Evolutionary conservation across 2,329 filamentous ascomycete genomes (phyloP).

Genomic region (Colletotrichum coccodes): DNA sequence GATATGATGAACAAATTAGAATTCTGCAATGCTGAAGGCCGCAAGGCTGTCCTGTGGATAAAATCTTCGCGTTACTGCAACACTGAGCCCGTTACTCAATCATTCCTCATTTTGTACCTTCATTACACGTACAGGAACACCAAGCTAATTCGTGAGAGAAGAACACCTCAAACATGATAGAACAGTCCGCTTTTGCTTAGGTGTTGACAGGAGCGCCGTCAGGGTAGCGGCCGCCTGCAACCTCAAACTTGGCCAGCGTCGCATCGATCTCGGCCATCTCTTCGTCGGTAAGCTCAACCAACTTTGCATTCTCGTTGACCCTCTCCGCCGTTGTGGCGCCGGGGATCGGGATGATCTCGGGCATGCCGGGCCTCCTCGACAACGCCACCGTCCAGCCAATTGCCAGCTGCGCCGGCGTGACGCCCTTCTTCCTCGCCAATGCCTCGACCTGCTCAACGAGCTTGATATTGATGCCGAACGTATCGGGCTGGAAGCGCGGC

Average conservation of each 20-base stretch:
- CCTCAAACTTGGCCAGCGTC: conserved; percentile 58
- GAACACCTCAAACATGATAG: background rate
- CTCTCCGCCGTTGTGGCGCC: conserved; percentile 67
- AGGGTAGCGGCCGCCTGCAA: conserved; percentile 61
- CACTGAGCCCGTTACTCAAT: conserved; percentile 16
- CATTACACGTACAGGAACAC: background rate
- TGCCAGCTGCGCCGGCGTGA: conserved; percentile 72
- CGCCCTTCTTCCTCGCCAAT: conserved; percentile 68
- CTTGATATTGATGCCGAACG: conserved; percentile 72
- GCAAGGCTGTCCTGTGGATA: conserved; percentile 43
- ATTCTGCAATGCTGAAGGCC: conserved; percentile 62
- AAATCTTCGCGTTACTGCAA: conserved; percentile 36
- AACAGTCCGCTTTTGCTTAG: conserved; percentile 33
- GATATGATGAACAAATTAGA: conserved; percentile 46
- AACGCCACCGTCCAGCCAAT: conserved; percentile 70
- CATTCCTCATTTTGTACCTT: background rate
- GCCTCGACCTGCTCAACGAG: conserved; percentile 67
- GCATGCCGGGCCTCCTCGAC: conserved; percentile 61
- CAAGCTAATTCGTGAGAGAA: conserved; percentile 1
- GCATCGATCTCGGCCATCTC: conserved; percentile 63
- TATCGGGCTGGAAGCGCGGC: conserved; percentile 71
- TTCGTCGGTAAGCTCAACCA: conserved; percentile 58
- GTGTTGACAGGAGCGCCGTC: conserved; percentile 47
- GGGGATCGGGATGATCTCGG: conserved; percentile 72
- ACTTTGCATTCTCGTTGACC: conserved; percentile 68